Conservation (phyloP, 2,329 filamentous ascomycete genomes). For the Capronia epimyces region DNA sequence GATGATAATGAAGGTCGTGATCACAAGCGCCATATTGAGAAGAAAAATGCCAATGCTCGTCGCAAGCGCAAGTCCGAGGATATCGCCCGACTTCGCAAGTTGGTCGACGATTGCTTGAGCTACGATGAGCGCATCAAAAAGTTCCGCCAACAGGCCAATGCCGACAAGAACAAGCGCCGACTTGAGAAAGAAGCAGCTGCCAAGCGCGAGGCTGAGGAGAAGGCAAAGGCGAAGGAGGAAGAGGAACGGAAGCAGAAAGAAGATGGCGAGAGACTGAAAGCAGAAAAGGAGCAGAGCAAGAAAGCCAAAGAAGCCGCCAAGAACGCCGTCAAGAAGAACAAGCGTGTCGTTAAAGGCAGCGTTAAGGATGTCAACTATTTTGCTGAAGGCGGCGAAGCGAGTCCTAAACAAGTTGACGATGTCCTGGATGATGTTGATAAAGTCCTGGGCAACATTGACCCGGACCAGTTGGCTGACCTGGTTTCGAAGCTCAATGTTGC, state of each 20-base stretch:
- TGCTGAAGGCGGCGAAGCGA: slow-evolving; percentile 61
- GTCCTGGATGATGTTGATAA: slow-evolving; percentile 82
- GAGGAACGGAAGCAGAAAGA: slow-evolving; percentile 75
- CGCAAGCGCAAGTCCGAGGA: slow-evolving; percentile 99
- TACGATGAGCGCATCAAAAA: slow-evolving; percentile 94
- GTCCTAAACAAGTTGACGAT: slow-evolving; percentile 68
- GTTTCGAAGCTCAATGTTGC: slow-evolving; percentile 72
- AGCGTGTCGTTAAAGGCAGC: slow-evolving; percentile 87
- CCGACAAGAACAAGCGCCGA: slow-evolving; percentile 93
- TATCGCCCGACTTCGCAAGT: slow-evolving; percentile 77
- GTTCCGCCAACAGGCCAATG: slow-evolving; percentile 87
- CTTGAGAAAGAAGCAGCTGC: slow-evolving; percentile 86
- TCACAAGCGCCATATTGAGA: slow-evolving; percentile 96
- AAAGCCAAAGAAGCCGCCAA: slow-evolving; percentile 98
- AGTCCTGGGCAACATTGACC: slow-evolving; percentile 79
- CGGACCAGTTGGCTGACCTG: slow-evolving; percentile 81
- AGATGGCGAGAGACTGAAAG: slow-evolving; percentile 81
- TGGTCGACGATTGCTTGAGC: slow-evolving; percentile 80
- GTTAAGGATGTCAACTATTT: slow-evolving; percentile 99
- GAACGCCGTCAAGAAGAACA: slow-evolving; percentile 99
- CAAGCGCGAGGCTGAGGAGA: slow-evolving; percentile 80
- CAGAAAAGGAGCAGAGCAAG: slow-evolving; percentile 74
- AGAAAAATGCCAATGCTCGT: slow-evolving; percentile 94
- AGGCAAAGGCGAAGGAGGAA: slow-evolving; percentile 73
- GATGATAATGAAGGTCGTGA: slow-evolving; percentile 99